A percentile compares a stretch with the other conserved stretches of the same genome.
phyloP scores from a whole-genome alignment of 2,329 filamentous ascomycete genomes.

The Juglanconis sp. region DNA sequence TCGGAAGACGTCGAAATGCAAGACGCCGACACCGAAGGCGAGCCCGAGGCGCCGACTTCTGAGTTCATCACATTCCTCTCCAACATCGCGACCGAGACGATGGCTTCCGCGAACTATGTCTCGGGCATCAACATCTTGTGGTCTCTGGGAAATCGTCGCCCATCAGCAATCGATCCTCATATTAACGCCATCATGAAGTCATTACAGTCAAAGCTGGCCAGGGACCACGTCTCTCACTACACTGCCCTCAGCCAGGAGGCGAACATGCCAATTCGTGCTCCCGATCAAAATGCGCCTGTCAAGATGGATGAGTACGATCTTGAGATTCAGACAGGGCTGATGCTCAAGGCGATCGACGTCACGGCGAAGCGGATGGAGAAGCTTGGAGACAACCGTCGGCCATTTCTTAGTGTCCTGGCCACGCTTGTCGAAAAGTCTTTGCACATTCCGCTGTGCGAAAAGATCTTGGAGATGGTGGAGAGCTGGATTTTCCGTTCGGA shows the following conservation, averaged over 20 bases:
- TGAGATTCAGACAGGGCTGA: constrained; percentile 84
- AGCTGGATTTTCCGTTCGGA: constrained; percentile 94
- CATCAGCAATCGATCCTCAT: constrained; percentile 85
- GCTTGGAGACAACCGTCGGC: constrained; percentile 83
- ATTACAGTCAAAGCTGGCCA: constrained; percentile 84
- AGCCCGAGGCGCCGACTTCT: constrained; percentile 75
- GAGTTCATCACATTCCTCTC: constrained; percentile 86
- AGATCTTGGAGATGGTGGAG: constrained; percentile 91
- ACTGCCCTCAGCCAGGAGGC: constrained; percentile 51
- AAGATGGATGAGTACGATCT: constrained; percentile 73
- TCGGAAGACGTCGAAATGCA: constrained; percentile 67
- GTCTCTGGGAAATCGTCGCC: constrained; percentile 82
- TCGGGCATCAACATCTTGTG: constrained; percentile 91
- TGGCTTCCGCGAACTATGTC: constrained; percentile 76
- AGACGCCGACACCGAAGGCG: constrained; percentile 79
- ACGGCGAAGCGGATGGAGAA: constrained; percentile 89
- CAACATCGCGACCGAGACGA: constrained; percentile 79
- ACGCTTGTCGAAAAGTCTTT: constrained; percentile 93
- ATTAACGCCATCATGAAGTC: constrained; percentile 88
- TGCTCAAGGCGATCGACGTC: constrained; percentile 93
- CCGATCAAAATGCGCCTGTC: constrained; percentile 54
- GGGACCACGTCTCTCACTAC: constrained; percentile 85
- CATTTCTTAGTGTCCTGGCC: constrained; percentile 91
- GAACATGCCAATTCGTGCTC: constrained; percentile 39
- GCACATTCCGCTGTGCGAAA: constrained; percentile 81